Evolutionary conservation across 331 rosid genomes (phyloP).

Genomic region (Ulmus americana): DNA sequence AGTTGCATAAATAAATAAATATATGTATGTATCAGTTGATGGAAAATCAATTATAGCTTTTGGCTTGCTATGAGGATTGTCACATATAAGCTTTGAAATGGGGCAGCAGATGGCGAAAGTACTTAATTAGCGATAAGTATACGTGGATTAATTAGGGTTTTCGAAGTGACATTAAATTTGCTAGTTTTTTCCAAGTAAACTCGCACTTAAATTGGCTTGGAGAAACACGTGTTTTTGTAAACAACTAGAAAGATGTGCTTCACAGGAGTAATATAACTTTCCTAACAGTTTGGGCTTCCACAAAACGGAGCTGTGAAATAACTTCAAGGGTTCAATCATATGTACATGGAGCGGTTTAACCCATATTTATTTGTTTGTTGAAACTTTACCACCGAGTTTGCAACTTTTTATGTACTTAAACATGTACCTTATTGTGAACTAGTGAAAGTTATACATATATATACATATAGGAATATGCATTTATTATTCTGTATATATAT

Average conservation of each 20-base stretch:
- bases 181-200: background rate
- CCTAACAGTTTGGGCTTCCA: background rate
- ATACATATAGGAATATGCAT: no score
- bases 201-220: background rate
- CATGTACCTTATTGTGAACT: no score
- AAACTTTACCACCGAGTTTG: no score
- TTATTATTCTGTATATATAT: no score
- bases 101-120: background rate
- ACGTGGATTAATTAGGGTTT: background rate
- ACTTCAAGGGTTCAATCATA: no score
- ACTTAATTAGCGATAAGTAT: background rate
- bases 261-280: background rate
- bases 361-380: no score
- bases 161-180: background rate
- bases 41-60: slow-evolving; percentile 5
- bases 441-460: no score
- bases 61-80: background rate
- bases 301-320: background rate
- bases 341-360: no score
- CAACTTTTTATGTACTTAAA: no score
- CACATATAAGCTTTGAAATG: background rate
- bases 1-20: background rate
- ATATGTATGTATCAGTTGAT: background rate
- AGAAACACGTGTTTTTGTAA: background rate
- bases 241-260: background rate